A percentile compares a stretch with the other conserved stretches of the same genome.
Conservation (phyloP, 208 protist genomes). For the Leishmania tarentolae region DNA sequence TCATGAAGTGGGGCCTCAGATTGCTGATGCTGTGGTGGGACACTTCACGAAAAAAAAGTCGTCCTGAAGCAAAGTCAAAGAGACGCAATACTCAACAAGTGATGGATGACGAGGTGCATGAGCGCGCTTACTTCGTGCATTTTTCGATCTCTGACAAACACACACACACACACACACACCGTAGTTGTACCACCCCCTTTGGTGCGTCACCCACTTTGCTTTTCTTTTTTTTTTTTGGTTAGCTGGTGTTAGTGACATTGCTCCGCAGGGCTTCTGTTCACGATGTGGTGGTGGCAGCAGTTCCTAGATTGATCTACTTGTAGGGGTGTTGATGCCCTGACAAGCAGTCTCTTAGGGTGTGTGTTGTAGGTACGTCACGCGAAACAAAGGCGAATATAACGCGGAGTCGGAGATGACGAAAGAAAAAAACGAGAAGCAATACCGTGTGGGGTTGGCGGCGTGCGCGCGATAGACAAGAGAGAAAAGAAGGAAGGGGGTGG, state of each 20-base stretch:
- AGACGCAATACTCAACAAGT: neutral
- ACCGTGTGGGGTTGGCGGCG: neutral
- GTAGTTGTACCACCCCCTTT: neutral
- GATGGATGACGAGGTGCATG: neutral
- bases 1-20: neutral
- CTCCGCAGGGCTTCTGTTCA: neutral
- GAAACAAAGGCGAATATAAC: neutral
- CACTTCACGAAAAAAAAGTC: neutral
- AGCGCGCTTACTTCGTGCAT: constrained; percentile 7
- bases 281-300: neutral
- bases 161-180: neutral
- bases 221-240: constrained; percentile 7
- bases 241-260: neutral
- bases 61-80: neutral
- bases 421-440: neutral
- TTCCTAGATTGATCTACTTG: neutral
- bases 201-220: neutral
- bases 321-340: neutral
- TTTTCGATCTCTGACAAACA: constrained; percentile 10
- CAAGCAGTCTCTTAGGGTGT: constrained; percentile 8
- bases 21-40: neutral
- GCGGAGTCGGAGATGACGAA: neutral
- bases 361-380: neutral
- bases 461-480: neutral
- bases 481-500: neutral